Percentiles rank a stretch among this genome's conserved stretches.
Evolutionary conservation across 2,329 filamentous ascomycete species (phyloP).

Genomic region (Fusarium longipes): DNA sequence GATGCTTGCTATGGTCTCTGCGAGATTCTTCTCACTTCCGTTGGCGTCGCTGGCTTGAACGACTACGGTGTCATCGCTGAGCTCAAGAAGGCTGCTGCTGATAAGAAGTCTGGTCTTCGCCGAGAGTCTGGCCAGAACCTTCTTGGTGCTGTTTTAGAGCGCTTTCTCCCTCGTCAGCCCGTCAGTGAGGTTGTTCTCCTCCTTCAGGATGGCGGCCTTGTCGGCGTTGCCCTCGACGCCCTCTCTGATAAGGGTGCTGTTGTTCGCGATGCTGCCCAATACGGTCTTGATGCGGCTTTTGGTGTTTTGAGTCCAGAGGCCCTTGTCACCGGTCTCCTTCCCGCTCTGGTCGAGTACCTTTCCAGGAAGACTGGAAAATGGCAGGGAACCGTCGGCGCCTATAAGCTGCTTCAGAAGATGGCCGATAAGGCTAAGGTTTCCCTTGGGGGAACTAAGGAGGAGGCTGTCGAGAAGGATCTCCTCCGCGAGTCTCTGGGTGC

Average conservation of each 20-base stretch:
- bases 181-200: conserved; percentile 85
- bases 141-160: conserved; percentile 91
- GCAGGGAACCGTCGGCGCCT: conserved; percentile 93
- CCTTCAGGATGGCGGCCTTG: conserved; percentile 79
- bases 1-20: conserved; percentile 72
- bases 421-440: conserved; percentile 93
- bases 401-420: conserved; percentile 88
- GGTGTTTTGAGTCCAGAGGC: conserved; percentile 82
- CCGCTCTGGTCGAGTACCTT: conserved; percentile 79
- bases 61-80: conserved; percentile 66
- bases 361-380: conserved; percentile 90
- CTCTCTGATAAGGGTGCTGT: conserved; percentile 90
- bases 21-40: conserved; percentile 65
- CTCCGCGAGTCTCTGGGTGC: conserved; percentile 91
- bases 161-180: conserved; percentile 80
- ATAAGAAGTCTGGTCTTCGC: conserved; percentile 91
- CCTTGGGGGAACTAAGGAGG: conserved; percentile 80
- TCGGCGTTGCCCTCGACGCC: conserved; percentile 81
- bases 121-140: conserved; percentile 96
- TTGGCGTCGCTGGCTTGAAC: conserved; percentile 64
- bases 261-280: conserved; percentile 91
- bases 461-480: conserved; percentile 88
- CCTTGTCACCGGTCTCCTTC: conserved; percentile 83
- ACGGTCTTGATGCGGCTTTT: conserved; percentile 91
- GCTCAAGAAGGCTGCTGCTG: conserved; percentile 78